A percentile compares a stretch with the other conserved stretches of the same genome.
Evolutionary conservation across 2,329 filamentous ascomycete genomes (phyloP).

Genomic region (Ceratocystis albifundus): DNA sequence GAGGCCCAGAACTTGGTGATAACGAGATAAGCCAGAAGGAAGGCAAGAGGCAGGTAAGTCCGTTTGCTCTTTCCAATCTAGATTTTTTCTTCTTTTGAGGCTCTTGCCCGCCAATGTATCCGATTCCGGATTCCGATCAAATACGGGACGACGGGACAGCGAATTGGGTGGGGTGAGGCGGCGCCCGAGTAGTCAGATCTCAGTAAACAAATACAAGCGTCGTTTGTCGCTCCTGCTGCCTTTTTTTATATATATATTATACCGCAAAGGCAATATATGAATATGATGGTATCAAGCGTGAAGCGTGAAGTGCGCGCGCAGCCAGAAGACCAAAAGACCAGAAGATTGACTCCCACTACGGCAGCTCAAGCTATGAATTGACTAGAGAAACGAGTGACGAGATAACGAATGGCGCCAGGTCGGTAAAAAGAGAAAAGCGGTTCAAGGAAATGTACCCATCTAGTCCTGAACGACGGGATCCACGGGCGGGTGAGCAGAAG

Average conservation of each 20-base stretch:
- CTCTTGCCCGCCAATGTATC: neutral
- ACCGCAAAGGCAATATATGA: neutral
- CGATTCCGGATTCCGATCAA: neutral
- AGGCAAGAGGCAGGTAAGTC: neutral
- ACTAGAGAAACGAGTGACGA: conserved; percentile 12
- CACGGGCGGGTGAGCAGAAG: conserved; percentile 24
- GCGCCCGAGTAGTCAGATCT: neutral
- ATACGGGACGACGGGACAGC: neutral
- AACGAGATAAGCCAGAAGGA: neutral
- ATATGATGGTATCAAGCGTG: neutral
- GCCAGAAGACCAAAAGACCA: no score
- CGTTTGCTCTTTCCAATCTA: neutral
- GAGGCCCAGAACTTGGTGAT: neutral
- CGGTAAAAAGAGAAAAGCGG: conserved; percentile 18
- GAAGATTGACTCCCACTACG: conserved; percentile 19
- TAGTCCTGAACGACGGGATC: conserved; percentile 21
- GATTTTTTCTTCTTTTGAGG: neutral
- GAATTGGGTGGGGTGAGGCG: neutral
- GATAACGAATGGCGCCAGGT: conserved; percentile 15
- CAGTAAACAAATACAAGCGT: neutral
- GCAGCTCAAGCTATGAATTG: conserved; percentile 11
- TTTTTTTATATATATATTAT: neutral
- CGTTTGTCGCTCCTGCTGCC: no score
- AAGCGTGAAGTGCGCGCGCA: no score
- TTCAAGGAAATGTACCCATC: conserved; percentile 19